Conservation (phyloP, 2,329 filamentous ascomycete genomes). For the Pseudocercospora fijiensis region DNA sequence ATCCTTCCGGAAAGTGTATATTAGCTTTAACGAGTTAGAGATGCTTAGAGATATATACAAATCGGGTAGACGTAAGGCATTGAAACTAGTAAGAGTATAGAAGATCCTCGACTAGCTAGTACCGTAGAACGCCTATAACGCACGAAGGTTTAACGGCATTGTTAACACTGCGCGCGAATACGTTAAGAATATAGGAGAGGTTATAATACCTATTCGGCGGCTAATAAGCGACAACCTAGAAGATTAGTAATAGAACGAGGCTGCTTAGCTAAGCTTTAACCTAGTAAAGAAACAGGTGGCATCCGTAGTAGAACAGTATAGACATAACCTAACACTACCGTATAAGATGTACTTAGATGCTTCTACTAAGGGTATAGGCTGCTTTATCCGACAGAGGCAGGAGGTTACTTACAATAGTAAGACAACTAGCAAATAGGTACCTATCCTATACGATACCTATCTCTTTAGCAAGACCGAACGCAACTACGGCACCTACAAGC, state of each 20-base stretch:
- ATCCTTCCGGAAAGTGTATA: too few relatives aligned
- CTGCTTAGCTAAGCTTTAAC: background rate
- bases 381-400: background rate
- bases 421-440: too few relatives aligned
- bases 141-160: too few relatives aligned
- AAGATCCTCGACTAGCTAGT: too few relatives aligned
- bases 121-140: too few relatives aligned
- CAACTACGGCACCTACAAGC: background rate
- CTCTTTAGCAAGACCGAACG: background rate
- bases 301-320: background rate
- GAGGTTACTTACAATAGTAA: background rate
- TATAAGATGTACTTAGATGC: background rate
- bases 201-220: background rate
- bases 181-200: background rate
- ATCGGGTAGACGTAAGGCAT: too few relatives aligned
- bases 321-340: background rate
- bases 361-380: background rate
- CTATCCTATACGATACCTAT: background rate
- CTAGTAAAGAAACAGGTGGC: background rate
- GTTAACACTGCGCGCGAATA: too few relatives aligned
- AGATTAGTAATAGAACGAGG: background rate
- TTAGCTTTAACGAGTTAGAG: too few relatives aligned
- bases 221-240: background rate
- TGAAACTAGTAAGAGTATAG: too few relatives aligned
- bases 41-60: too few relatives aligned